These are phyloP conservation scores for Apiospora arundinis DNA, from an alignment of 2,329 filamentous ascomycete species.

Conservation along the genomic window DNA sequence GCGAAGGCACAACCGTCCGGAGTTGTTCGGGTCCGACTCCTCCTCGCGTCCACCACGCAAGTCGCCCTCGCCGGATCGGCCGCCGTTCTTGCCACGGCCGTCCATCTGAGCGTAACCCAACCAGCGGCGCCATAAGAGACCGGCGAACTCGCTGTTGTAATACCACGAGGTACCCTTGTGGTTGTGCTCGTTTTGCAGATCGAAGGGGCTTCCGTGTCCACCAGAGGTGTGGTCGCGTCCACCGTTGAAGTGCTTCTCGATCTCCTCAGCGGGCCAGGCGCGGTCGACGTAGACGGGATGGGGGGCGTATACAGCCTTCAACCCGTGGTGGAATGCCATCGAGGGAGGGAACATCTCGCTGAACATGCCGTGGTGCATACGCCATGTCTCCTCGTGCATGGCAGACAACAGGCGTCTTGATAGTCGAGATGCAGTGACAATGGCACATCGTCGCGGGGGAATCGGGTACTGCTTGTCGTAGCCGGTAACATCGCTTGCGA, in stretches of 20 bases:
- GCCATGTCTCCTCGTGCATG: constrained; percentile 78
- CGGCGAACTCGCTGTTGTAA: constrained; percentile 79
- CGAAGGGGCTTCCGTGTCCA: constrained; percentile 71
- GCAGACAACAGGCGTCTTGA: constrained; percentile 69
- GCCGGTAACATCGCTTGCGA: constrained; percentile 72
- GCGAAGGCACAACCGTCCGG: constrained; percentile 77
- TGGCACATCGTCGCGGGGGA: constrained; percentile 72
- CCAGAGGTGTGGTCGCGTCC: constrained; percentile 71
- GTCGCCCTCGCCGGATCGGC: constrained; percentile 51
- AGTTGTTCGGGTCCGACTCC: constrained; percentile 51
- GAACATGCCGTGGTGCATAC: constrained; percentile 74
- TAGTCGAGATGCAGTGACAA: constrained; percentile 74
- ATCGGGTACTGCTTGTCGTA: constrained; percentile 61
- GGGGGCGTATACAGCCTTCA: constrained; percentile 81
- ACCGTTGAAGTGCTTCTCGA: constrained; percentile 81
- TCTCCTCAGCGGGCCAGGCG: constrained; percentile 71
- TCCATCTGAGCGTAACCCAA: constrained; percentile 64
- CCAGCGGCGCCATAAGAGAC: constrained; percentile 82
- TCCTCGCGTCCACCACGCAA: constrained; percentile 59
- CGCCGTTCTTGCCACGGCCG: constrained; percentile 57
- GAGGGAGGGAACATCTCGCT: constrained; percentile 80
- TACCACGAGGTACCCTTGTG: constrained; percentile 86
- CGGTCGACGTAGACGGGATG: constrained; percentile 84
- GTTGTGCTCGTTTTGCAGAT: constrained; percentile 77
- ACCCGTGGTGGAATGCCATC: constrained; percentile 74